Conservation (phyloP, 148 eudicot genomes). For the Fagopyrum homotropicum region DNA sequence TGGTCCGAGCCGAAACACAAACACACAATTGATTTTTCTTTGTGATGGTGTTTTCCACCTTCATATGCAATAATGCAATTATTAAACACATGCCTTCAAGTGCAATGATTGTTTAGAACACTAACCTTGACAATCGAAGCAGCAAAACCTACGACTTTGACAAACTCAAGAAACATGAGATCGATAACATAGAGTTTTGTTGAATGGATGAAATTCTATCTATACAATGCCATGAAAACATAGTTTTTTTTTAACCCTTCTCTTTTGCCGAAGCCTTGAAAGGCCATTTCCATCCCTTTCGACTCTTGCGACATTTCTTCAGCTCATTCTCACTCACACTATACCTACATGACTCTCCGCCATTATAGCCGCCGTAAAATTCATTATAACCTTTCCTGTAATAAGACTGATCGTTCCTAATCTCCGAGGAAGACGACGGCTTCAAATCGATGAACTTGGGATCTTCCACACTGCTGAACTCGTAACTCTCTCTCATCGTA, state of each 20-base stretch:
- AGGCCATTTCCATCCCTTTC: slow-evolving; percentile 76
- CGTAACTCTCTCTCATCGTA: slow-evolving; percentile 39
- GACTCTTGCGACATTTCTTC: slow-evolving; percentile 41
- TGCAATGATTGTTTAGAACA: neutral
- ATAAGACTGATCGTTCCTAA: neutral
- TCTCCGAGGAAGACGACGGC: slow-evolving; percentile 16
- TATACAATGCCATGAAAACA: neutral
- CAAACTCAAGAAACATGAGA: neutral
- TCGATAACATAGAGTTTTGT: neutral
- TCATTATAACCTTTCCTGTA: slow-evolving; percentile 20
- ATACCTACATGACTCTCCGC: slow-evolving; percentile 46
- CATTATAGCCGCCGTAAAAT: slow-evolving; percentile 20
- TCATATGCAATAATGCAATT: neutral
- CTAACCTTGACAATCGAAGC: neutral
- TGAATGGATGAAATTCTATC: neutral
- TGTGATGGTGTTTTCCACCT: slow-evolving; percentile 11
- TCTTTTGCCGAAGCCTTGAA: slow-evolving; percentile 37
- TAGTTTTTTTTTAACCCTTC: neutral
- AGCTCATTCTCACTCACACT: slow-evolving; percentile 39
- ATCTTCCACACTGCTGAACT: slow-evolving; percentile 50
- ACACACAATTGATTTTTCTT: neutral
- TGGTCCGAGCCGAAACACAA: neutral
- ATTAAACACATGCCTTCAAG: neutral
- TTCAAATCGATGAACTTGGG: slow-evolving; percentile 67
- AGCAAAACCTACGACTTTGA: neutral